Percentiles rank a stretch among this genome's conserved stretches.
Evolutionary conservation across 768 basidiomycete genomes (phyloP).

Genomic region (Boletus rubroflammeus): DNA sequence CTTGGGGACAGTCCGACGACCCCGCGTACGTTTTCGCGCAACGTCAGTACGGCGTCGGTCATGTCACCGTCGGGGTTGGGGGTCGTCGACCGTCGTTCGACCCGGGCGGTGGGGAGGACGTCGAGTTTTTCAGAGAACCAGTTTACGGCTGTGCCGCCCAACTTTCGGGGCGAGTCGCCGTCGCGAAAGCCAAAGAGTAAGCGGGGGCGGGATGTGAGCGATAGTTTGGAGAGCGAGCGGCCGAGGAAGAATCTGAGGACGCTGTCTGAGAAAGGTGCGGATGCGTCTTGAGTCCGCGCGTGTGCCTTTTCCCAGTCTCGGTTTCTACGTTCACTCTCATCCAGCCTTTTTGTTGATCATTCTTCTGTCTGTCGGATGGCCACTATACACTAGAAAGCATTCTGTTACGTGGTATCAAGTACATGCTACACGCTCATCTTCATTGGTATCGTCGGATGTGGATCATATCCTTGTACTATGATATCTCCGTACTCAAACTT

Average conservation of each 20-base stretch:
- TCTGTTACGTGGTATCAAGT: constrained; percentile 2
- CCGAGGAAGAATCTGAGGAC: constrained; percentile 22
- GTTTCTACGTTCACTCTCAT: background rate
- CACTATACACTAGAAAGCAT: background rate
- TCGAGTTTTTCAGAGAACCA: constrained; percentile 37
- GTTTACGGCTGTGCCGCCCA: constrained; percentile 45
- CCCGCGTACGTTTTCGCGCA: constrained; percentile 28
- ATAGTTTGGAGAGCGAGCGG: constrained; percentile 9
- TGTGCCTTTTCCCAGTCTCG: background rate
- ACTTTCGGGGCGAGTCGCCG: constrained; percentile 31
- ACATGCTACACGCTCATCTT: constrained; percentile 82
- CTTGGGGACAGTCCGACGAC: constrained; percentile 20
- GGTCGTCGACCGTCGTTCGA: background rate
- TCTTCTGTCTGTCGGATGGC: background rate
- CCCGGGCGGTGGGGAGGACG: constrained; percentile 26
- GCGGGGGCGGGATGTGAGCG: constrained; percentile 20
- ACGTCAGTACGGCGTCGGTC: constrained; percentile 10
- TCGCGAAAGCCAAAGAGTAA: constrained; percentile 30
- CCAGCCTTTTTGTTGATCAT: background rate
- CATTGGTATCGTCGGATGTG: constrained; percentile 83
- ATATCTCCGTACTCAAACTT: constrained; percentile 79
- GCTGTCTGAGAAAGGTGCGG: background rate
- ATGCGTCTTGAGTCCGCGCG: background rate
- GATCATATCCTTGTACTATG: constrained; percentile 81
- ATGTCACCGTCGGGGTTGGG: background rate